These are phyloP conservation scores for Pythium pyrilobum DNA, from an alignment of 352 stramenopile species.

Conservation along the genomic window DNA sequence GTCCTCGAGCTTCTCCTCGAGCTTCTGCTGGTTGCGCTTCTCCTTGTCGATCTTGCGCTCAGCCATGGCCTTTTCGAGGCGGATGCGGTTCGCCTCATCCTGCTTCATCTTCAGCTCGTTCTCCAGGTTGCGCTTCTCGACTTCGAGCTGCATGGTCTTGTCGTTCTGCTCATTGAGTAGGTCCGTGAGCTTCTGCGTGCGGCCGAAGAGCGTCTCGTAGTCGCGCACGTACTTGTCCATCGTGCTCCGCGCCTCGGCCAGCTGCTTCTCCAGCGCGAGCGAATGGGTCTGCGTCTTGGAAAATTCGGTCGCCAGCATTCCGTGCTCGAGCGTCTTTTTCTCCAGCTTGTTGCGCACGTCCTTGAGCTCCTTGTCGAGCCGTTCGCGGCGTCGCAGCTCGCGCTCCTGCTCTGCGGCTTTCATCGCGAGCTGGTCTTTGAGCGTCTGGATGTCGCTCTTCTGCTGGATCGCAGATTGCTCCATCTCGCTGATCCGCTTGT, in stretches of 20 bases:
- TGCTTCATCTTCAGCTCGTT: slow-evolving; percentile 82
- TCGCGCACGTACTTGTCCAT: slow-evolving; percentile 93
- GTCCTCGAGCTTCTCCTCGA: slow-evolving; percentile 89
- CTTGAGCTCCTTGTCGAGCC: slow-evolving; percentile 91
- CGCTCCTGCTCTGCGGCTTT: slow-evolving; percentile 85
- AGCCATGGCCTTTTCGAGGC: slow-evolving; percentile 86
- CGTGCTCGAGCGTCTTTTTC: slow-evolving; percentile 67
- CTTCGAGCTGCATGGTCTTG: slow-evolving; percentile 79
- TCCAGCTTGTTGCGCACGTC: slow-evolving; percentile 88
- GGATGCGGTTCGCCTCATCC: slow-evolving; percentile 80
- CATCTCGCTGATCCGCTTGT: slow-evolving; percentile 62
- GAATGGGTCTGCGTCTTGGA: slow-evolving; percentile 65
- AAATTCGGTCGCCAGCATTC: slow-evolving; percentile 40
- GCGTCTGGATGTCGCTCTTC: slow-evolving; percentile 72
- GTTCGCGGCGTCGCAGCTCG: slow-evolving; percentile 85
- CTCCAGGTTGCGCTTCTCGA: slow-evolving; percentile 73
- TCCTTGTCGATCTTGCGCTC: slow-evolving; percentile 89
- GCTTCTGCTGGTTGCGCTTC: slow-evolving; percentile 79
- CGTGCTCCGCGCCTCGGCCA: slow-evolving; percentile 59
- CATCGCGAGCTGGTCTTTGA: slow-evolving; percentile 85
- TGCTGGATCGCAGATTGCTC: slow-evolving; percentile 44
- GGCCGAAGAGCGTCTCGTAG: slow-evolving; percentile 89
- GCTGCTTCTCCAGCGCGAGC: slow-evolving; percentile 85
- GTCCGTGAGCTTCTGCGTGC: slow-evolving; percentile 91
- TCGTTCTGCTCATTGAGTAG: slow-evolving; percentile 91